Evolutionary conservation across 495 filamentous ascomycete genomes (phyloP), one percentile per base, ranked within the genome.

Genomic region (Hypoxylon trugodes): DNA sequence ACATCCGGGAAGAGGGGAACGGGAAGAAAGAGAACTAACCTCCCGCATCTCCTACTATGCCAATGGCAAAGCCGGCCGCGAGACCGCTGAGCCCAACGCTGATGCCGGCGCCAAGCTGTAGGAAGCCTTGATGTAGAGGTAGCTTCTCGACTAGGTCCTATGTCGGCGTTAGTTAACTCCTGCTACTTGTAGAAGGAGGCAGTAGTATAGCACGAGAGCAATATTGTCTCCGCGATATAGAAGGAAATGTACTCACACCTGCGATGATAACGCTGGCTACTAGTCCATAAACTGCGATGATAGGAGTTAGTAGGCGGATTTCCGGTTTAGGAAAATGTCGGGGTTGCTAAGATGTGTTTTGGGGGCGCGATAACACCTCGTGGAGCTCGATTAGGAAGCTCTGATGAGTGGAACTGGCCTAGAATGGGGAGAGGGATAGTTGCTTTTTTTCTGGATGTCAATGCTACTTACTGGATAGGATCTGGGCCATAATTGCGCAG

Each of bases 51-150:
- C 94, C 93, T 6, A 97, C 90, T 48, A 95, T 85, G 13, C 93
- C 93, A 73, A 97, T 97, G 0, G 92, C 86, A 74, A 96, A 96
- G n/a, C 93, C 93, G 6, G 91, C 89, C 13, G 85, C 89, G 35
- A 97, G 79, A 61, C 95, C 76, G 60, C 77, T 77, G 25, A 83
- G 67, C 8, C 81, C 81, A 22, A 81, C 79, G 6, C 74, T 65
- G 32, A 82, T 65, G 8, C 81, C 80, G 24, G 78, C 80, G 48
- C 72, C 78, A 3, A 82, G 70, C 50, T 81, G 74, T 10, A 83
- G 51, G 58, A 83, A 79, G 52, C 70, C 76, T 8, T 76, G 77
- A 59, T 80, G 71, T 9, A 83, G 67, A 9, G 81, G 69, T 45
- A 79, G 74, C 49, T 77, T 79, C 59, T 83, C 80, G 37, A 57